Evolutionary conservation across 225 moss, liverwort and hornwort species (phyloP), one percentile per base, ranked within the genome.

Genomic region (Marchantia paleacea): DNA sequence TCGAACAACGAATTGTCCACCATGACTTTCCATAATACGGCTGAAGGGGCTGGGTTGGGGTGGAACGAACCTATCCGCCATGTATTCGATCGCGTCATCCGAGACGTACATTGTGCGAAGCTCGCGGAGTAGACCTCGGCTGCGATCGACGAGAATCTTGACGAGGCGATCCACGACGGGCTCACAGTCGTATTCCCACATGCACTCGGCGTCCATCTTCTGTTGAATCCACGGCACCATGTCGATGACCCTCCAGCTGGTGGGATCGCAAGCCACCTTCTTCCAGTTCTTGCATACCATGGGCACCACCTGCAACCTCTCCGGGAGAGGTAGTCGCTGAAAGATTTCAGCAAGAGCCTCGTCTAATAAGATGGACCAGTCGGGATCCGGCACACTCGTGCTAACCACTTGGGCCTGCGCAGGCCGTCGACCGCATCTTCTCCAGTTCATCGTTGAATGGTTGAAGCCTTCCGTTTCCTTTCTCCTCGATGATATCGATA

Each of bases 51-150:
- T 13, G 19, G 3, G 76, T 12, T 48, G 48, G 48, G 11, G 7
- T n/a, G 25, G 47, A 53, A 81, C 75, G 62, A 58, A 87, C 87
- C 85, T 87, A 20, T 85, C 69, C 2, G 85, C 84, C 77, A 87
- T 82, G 80, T 87, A 83, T 22, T 84, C 80, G 52, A 85, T 81
- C 8, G 84, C 74, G 24, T 25, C n/a, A 69, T 87, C 84, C 11
- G 84, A 79, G 53, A 84, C 80, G n/a, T 87, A 82, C 85, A 85
- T 84, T 10, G 87, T 83, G 26, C 82, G 78, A 10, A 87, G 84
- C 80, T 87, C 82, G 20, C 80, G 72, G 11, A 87, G 87, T 80
- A 69, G 80, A 31, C 87, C 87, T 26, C 78, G 25, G 51, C 87
- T 87, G 57, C 80, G 82, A 78, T 85, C 85, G 6, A 84, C 82